A percentile compares a stretch with the other conserved stretches of the same genome.
Conservation (phyloP, 2,329 filamentous ascomycete species). For the Trichoderma sp. region DNA sequence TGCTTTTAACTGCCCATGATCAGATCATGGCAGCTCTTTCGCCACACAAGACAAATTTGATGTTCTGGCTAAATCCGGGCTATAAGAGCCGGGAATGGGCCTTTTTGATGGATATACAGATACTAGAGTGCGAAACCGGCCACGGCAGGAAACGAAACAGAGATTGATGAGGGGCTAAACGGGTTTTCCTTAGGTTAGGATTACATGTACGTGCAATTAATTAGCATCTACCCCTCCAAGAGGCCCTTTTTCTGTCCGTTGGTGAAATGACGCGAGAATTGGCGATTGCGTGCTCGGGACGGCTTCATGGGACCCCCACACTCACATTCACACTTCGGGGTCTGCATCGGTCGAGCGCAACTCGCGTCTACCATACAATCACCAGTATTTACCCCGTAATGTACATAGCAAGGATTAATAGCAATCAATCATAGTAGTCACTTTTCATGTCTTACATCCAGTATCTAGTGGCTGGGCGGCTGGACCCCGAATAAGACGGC, state of each 20-base stretch:
- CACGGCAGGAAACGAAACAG: neutral
- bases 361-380: neutral
- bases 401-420: neutral
- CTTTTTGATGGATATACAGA: neutral
- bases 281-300: conserved; percentile 18
- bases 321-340: neutral
- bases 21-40: neutral
- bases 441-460: neutral
- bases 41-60: neutral
- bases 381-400: neutral
- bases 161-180: neutral
- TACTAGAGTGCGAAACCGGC: neutral
- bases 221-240: conserved; percentile 1
- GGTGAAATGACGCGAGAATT: conserved; percentile 16
- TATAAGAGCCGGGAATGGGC: neutral
- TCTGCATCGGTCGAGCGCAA: neutral
- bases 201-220: neutral
- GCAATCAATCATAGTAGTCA: neutral
- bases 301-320: conserved; percentile 12
- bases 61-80: neutral
- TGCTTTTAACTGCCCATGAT: neutral
- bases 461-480: neutral
- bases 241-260: neutral
- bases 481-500: neutral
- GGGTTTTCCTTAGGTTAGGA: neutral